A percentile compares a stretch with the other conserved stretches of the same genome.
Evolutionary conservation across 2,329 filamentous ascomycete species (phyloP).

Genomic region (Thielaviopsis ethacetica): DNA sequence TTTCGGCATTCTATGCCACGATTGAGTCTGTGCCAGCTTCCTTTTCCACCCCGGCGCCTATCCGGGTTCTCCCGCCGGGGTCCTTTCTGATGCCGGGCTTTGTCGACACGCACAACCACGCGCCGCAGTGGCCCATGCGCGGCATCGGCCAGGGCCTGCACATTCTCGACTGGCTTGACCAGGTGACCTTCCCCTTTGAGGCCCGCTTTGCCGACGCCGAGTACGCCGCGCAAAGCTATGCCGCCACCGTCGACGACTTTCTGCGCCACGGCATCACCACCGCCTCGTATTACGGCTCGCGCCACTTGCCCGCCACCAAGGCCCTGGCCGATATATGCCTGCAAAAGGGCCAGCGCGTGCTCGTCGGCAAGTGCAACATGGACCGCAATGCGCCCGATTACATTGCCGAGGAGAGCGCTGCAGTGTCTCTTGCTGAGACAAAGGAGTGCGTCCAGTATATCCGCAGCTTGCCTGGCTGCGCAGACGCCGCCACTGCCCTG

Average conservation of each 20-base stretch:
- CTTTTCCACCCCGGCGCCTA: not conserved
- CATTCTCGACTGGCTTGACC: constrained; percentile 45
- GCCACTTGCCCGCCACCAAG: constrained; percentile 38
- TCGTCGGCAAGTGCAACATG: constrained; percentile 49
- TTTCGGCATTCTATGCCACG: not conserved
- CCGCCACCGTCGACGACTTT: constrained; percentile 36
- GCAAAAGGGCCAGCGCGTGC: constrained; percentile 37
- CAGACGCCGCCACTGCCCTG: constrained; percentile 26
- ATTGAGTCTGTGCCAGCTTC: not conserved
- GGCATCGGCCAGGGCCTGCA: constrained; percentile 34
- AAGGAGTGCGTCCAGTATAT: constrained; percentile 32
- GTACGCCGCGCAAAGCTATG: constrained; percentile 37
- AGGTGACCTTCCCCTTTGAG: constrained; percentile 49
- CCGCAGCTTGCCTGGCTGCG: constrained; percentile 17
- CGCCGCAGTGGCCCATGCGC: constrained; percentile 37
- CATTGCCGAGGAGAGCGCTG: constrained; percentile 30
- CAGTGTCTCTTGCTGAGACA: constrained; percentile 33
- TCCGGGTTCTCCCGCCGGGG: constrained; percentile 21
- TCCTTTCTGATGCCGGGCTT: constrained; percentile 43
- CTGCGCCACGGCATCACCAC: constrained; percentile 46
- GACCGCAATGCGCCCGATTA: constrained; percentile 38
- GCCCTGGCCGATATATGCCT: constrained; percentile 39
- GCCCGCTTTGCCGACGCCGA: constrained; percentile 37
- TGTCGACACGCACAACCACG: constrained; percentile 53
- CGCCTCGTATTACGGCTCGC: constrained; percentile 42